phyloP scores from a whole-genome alignment of 2,329 filamentous ascomycete species.

The Nemania sp. region DNA sequence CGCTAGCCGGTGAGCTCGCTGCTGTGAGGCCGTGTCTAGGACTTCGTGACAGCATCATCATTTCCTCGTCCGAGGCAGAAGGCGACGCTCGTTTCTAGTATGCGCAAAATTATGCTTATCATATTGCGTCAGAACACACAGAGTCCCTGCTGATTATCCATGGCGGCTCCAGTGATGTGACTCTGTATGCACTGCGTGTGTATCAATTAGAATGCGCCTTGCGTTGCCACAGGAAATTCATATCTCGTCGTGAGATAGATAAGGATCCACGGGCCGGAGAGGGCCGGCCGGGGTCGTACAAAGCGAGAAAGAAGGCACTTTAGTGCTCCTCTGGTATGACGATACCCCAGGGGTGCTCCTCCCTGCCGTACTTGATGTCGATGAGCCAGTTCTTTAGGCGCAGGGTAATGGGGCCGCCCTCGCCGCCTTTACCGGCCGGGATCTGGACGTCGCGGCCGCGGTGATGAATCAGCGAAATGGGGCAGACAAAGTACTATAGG shows the following conservation, averaged over 20 bases:
- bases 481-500: slow-evolving; percentile 69
- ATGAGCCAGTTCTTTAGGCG: slow-evolving; percentile 69
- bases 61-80: not conserved
- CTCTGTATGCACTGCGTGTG: not conserved
- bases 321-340: slow-evolving; percentile 63
- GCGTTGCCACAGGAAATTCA: not conserved
- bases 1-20: not conserved
- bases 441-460: slow-evolving; percentile 66
- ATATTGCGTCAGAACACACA: not conserved
- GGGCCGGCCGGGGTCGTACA: not conserved
- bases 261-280: not conserved
- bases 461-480: slow-evolving; percentile 71
- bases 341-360: slow-evolving; percentile 71
- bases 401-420: slow-evolving; percentile 59
- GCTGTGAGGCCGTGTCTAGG: slow-evolving; percentile 13
- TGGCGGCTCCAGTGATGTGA: not conserved
- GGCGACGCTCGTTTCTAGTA: not conserved
- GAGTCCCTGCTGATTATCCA: not conserved
- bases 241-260: not conserved
- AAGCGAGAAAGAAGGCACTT: slow-evolving; percentile 11
- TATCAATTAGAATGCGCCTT: not conserved
- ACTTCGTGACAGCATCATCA: slow-evolving; percentile 5
- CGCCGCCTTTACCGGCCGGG: slow-evolving; percentile 59
- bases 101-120: not conserved
- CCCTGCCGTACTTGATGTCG: slow-evolving; percentile 76